phyloP scores from a whole-genome alignment of 345 rosid genomes.

The Eucalyptus virginea region DNA sequence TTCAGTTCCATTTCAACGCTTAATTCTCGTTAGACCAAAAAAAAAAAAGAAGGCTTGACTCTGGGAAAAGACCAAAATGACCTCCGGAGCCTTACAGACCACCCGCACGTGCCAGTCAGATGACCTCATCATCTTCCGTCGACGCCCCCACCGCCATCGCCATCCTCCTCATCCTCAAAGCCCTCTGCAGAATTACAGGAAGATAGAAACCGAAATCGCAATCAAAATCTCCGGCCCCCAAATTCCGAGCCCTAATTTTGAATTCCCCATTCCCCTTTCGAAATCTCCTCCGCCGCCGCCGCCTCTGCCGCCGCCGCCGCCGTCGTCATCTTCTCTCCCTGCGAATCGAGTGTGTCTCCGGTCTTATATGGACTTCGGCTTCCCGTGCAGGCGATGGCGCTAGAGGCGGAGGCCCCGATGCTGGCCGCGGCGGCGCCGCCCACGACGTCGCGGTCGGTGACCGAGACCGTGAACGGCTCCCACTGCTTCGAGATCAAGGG shows the following conservation, averaged over 20 bases:
- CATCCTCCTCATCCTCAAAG: not conserved
- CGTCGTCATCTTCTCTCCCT: not conserved
- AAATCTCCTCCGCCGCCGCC: not conserved
- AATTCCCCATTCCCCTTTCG: not conserved
- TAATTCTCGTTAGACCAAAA: too few relatives aligned
- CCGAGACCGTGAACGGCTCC: slow-evolving; percentile 46
- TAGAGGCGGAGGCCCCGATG: not conserved
- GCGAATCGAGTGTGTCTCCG: not conserved
- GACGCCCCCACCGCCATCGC: not conserved
- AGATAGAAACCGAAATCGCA: not conserved
- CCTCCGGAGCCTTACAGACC: not conserved
- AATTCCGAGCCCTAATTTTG: not conserved
- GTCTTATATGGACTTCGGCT: not conserved
- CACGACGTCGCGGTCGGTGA: slow-evolving; percentile 35
- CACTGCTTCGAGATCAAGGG: slow-evolving; percentile 42
- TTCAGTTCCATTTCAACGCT: not conserved
- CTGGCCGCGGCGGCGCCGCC: slow-evolving; percentile 6
- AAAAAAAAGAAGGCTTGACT: not conserved
- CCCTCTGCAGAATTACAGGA: not conserved
- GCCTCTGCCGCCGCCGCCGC: too few relatives aligned
- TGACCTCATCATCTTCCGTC: not conserved
- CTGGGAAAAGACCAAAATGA: not conserved
- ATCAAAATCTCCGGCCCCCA: not conserved
- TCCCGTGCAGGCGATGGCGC: not conserved
- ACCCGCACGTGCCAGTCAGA: not conserved